Percentiles rank a stretch among this genome's conserved stretches.
phyloP scores from a whole-genome alignment of 305 asterid species.

The Caryopteris hybrid region DNA sequence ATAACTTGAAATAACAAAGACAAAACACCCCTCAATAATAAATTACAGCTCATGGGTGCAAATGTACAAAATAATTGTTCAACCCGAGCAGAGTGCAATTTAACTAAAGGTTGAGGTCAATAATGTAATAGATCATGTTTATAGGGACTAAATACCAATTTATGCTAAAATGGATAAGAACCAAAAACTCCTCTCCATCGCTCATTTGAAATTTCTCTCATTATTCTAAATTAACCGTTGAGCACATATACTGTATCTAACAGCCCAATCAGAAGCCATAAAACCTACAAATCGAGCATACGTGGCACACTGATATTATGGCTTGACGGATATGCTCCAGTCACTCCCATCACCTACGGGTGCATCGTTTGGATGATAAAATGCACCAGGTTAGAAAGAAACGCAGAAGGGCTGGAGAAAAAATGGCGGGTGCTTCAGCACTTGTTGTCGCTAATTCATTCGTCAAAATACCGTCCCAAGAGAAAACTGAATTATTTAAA shows the following conservation, averaged over 20 bases:
- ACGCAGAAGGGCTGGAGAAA: conserved; percentile 8
- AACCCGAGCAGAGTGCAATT: too few relatives aligned
- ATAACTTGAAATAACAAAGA: too few relatives aligned
- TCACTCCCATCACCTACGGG: too few relatives aligned
- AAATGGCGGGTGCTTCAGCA: conserved; percentile 46
- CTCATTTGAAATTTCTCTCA: conserved; percentile 7
- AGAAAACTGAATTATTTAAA: conserved; percentile 19
- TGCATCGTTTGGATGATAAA: conserved; percentile 12
- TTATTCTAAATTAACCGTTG: neutral
- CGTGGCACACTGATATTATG: too few relatives aligned
- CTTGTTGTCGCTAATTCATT: conserved; percentile 28
- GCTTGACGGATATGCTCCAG: too few relatives aligned
- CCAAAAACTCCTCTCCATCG: conserved; percentile 16
- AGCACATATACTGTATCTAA: neutral
- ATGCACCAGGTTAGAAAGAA: neutral
- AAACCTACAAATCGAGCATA: neutral
- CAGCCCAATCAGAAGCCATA: neutral
- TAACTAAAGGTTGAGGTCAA: too few relatives aligned
- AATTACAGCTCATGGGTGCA: too few relatives aligned
- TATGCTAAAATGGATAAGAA: conserved; percentile 20
- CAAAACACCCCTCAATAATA: too few relatives aligned
- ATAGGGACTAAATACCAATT: neutral
- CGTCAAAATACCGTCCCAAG: conserved; percentile 27
- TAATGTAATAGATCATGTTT: too few relatives aligned
- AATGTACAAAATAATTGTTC: too few relatives aligned